Percentiles rank a stretch among this genome's conserved stretches.
Evolutionary conservation across 139 green algal genomes (phyloP).

Genomic region (Chlamydomonas sp.): DNA sequence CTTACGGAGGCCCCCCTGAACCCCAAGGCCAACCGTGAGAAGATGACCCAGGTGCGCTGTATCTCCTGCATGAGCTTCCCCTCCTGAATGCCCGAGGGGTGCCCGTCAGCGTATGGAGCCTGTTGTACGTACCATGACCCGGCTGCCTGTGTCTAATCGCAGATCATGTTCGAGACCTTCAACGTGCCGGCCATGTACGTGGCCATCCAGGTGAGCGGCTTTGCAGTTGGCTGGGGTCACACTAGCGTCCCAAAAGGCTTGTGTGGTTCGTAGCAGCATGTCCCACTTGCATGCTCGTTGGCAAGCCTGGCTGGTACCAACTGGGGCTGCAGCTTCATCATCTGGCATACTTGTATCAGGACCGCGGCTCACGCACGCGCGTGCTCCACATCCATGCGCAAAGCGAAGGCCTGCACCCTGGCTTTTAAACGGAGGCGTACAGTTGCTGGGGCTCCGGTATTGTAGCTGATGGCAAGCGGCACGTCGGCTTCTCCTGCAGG

Average conservation of each 20-base stretch:
- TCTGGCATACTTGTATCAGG: too few species aligned
- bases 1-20: conserved; percentile 99
- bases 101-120: neutral
- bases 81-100: neutral
- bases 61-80: neutral
- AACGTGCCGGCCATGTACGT: conserved; percentile 87
- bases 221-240: neutral
- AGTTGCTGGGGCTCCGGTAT: too few species aligned
- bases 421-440: too few species aligned
- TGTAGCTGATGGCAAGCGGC: too few species aligned
- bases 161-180: conserved; percentile 99
- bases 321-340: too few species aligned
- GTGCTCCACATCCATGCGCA: too few species aligned
- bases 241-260: neutral
- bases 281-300: neutral
- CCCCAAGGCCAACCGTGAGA: conserved; percentile 96
- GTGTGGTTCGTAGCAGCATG: neutral
- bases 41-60: conserved; percentile 80
- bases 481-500: conserved; percentile 66
- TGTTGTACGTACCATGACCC: neutral
- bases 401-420: too few species aligned
- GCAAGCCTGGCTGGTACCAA: too few species aligned
- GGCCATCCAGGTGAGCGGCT: conserved; percentile 76
- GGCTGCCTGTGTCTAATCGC: neutral
- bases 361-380: too few species aligned